Evolutionary conservation across 495 filamentous ascomycete genomes (phyloP).

Genomic region (Thermothielavioides terrestris): DNA sequence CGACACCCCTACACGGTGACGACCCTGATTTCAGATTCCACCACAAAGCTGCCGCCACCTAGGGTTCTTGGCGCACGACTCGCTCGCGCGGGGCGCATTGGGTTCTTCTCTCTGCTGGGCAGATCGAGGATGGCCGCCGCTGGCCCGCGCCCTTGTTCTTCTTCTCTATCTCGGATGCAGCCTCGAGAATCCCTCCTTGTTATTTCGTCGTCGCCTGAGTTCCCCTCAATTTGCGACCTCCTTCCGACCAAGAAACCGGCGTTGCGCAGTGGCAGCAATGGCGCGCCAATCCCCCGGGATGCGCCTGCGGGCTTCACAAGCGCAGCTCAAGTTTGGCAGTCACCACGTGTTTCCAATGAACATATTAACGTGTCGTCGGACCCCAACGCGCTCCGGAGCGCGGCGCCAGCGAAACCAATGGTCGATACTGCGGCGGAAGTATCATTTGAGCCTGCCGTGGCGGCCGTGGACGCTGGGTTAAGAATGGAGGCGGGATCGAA

Average conservation of each 20-base stretch:
- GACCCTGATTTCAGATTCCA: not conserved
- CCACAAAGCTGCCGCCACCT: slow-evolving; percentile 5
- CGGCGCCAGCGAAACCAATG: not conserved
- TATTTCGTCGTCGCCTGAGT: slow-evolving; percentile 40
- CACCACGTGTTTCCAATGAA: not conserved
- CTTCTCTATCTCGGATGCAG: slow-evolving; percentile 27
- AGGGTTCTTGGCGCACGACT: not conserved
- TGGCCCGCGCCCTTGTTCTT: slow-evolving; percentile 27
- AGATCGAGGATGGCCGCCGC: slow-evolving; percentile 28
- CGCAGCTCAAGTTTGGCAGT: slow-evolving; percentile 29
- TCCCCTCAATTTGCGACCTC: slow-evolving; percentile 37
- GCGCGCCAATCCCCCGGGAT: slow-evolving; percentile 25
- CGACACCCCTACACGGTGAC: not conserved
- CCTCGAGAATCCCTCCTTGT: slow-evolving; percentile 21
- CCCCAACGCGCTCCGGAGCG: not conserved
- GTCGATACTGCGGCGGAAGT: not conserved
- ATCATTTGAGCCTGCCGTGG: not conserved
- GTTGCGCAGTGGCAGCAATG: slow-evolving; percentile 27
- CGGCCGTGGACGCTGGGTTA: too few relatives aligned
- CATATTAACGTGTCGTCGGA: not conserved
- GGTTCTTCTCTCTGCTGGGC: slow-evolving; percentile 6
- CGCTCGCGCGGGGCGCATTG: slow-evolving; percentile 37
- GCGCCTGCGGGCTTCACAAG: slow-evolving; percentile 32
- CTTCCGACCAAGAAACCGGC: slow-evolving; percentile 23
- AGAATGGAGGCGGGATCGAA: not conserved